phyloP scores from a whole-genome alignment of 768 basidiomycete species.

The Lyophyllum shimeji region DNA sequence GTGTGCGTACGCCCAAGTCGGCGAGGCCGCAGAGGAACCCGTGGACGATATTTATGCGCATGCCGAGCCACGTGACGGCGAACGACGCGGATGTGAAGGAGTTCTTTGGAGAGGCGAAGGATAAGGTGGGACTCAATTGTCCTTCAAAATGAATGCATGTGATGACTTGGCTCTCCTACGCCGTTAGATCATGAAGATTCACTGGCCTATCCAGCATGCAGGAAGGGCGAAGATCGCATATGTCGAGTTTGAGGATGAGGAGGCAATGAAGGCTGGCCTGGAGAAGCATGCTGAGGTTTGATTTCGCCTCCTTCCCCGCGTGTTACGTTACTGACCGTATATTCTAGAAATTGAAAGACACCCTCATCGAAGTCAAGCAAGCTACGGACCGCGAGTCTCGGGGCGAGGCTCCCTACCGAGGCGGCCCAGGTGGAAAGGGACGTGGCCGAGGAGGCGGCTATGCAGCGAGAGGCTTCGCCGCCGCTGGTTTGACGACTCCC shows the following conservation, averaged over 20 bases:
- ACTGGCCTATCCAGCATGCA: conserved; percentile 47
- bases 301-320: conserved; percentile 9
- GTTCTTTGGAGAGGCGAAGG: conserved; percentile 73
- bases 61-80: conserved; percentile 43
- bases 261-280: conserved; percentile 77
- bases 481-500: conserved; percentile 72
- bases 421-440: conserved; percentile 45
- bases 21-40: conserved; percentile 66
- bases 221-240: conserved; percentile 71
- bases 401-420: conserved; percentile 32
- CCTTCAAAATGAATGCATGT: neutral
- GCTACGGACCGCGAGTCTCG: conserved; percentile 60
- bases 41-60: conserved; percentile 84
- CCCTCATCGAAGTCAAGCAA: conserved; percentile 63
- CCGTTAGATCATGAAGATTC: conserved; percentile 64
- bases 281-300: conserved; percentile 73
- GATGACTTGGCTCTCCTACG: neutral
- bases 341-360: conserved; percentile 68
- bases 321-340: conserved; percentile 10
- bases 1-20: conserved; percentile 71
- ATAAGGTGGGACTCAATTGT: conserved; percentile 46
- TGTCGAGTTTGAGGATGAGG: conserved; percentile 89
- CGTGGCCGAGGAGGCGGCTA: conserved; percentile 59
- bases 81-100: conserved; percentile 69
- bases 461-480: conserved; percentile 64